Base-by-base conservation (phyloP, 2,329 filamentous ascomycete species). In the Aspergillus clavatus region DNA sequence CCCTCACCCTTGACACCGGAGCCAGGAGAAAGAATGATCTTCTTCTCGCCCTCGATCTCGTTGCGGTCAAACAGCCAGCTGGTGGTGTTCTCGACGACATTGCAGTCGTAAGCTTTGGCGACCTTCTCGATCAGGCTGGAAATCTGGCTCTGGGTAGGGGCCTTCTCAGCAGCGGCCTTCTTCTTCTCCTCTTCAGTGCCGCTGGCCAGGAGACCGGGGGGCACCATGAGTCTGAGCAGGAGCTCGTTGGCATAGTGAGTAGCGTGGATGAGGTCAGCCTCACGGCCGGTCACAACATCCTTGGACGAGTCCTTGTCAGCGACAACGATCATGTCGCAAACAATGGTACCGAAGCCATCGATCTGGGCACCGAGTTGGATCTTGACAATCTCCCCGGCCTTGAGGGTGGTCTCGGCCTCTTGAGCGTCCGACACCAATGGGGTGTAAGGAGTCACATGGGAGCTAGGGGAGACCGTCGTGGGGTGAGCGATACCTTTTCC, bases 341-440 rank as follows among this genome's bases (percentile, higher is more conserved):
- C 87, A 66, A 98, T 96, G 57, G 91, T 87, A 59, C 89, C 89
- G 65, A 97, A 95, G 43, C 93, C 93, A 73, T 97, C 89, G 54
- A 98, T 96, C 75, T 98, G 93, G 42, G 93, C 93, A 64, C 93
- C 93, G n/a, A 98, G 82, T 75, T 98, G 93, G 68, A 98, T 93
- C 82, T 98, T 98, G 73, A 95, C 80, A 51, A 87, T 74, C 75
- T 98, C 93, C 51, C 84, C 86, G 41, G 84, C 79, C 75, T 95
- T 87, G 59, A 98, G 79, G 62, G 84, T 82, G 39, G 80, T 77
- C 46, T 79, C 80, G 51, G 91, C 88, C 76, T 98, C 93, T 67
- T 85, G 82, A 68, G 85, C 77, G 64, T 98, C 93, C 54, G 89
- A 83, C 57, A 82, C 83, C 60, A 98, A 78, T 41, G 93, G 93